Evolutionary conservation across 1,284 basidiomycete species (phyloP).

Genomic region (Pascua sp.): DNA sequence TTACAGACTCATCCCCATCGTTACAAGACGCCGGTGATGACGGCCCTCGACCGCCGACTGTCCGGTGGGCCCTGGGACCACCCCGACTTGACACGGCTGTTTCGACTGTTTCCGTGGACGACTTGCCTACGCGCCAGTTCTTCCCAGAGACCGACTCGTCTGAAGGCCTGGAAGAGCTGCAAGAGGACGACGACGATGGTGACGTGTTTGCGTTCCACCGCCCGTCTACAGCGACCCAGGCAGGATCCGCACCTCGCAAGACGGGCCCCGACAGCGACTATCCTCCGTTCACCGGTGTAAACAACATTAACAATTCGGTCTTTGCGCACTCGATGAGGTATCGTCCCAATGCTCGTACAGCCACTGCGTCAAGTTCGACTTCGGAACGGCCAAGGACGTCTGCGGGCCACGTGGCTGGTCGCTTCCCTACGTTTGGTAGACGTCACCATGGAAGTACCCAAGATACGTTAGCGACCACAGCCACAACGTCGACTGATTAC

Average conservation of each 20-base stretch:
- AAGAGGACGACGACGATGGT: neutral
- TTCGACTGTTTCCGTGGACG: no score
- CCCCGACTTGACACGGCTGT: no score
- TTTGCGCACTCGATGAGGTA: constrained; percentile 12
- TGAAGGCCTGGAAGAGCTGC: neutral
- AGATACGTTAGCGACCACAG: no score
- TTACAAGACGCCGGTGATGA: no score
- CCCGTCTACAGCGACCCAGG: neutral
- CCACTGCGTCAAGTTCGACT: neutral
- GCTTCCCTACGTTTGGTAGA: no score
- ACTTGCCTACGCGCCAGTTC: no score
- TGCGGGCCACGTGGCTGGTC: neutral
- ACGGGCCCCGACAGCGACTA: constrained; percentile 27
- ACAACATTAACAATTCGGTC: constrained; percentile 39
- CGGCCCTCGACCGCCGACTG: no score
- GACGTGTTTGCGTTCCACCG: constrained; percentile 7
- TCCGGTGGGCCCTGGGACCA: no score
- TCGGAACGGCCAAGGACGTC: neutral
- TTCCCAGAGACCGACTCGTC: neutral
- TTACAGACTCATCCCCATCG: no score
- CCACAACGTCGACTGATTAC: neutral
- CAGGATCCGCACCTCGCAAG: constrained; percentile 1
- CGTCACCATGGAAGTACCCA: no score
- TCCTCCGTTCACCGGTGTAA: constrained; percentile 33
- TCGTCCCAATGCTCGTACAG: neutral